These are phyloP conservation scores for Tuctoria greenei DNA, from an alignment of 176 grass and related monocot species.

Conservation along the genomic window DNA sequence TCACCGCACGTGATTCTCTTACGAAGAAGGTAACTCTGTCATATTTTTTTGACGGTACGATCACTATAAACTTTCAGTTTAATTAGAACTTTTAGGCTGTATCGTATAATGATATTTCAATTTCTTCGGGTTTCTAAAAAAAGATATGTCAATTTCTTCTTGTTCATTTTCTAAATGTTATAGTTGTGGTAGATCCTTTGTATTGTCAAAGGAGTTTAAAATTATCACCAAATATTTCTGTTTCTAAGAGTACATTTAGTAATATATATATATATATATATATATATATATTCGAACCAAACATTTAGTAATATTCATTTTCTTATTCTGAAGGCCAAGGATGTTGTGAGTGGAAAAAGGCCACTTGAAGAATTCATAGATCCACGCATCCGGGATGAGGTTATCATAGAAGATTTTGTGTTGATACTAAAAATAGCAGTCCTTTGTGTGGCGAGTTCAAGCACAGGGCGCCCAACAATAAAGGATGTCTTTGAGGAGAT, in stretches of 20 bases:
- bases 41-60: not conserved
- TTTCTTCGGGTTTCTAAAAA: too few species aligned
- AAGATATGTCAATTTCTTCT: not conserved
- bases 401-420: constrained; percentile 51
- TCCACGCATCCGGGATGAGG: constrained; percentile 37
- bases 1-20: constrained; percentile 52
- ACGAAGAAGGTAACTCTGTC: constrained; percentile 50
- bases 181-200: not conserved
- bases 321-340: constrained; percentile 45
- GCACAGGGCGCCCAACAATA: constrained; percentile 51
- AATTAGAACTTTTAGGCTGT: not conserved
- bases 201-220: not conserved
- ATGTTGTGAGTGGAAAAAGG: constrained; percentile 51
- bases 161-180: not conserved
- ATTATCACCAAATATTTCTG: not conserved
- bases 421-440: constrained; percentile 49
- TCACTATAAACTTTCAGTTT: not conserved
- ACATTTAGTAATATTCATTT: not conserved
- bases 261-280: not conserved
- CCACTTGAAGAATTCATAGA: constrained; percentile 57
- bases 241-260: not conserved
- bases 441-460: constrained; percentile 55
- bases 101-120: not conserved
- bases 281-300: not conserved
- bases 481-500: constrained; percentile 54